Percentiles rank a stretch among this genome's conserved stretches.
phyloP scores from a whole-genome alignment of 1,284 basidiomycete genomes.

The Ceratobasidium sp. region DNA sequence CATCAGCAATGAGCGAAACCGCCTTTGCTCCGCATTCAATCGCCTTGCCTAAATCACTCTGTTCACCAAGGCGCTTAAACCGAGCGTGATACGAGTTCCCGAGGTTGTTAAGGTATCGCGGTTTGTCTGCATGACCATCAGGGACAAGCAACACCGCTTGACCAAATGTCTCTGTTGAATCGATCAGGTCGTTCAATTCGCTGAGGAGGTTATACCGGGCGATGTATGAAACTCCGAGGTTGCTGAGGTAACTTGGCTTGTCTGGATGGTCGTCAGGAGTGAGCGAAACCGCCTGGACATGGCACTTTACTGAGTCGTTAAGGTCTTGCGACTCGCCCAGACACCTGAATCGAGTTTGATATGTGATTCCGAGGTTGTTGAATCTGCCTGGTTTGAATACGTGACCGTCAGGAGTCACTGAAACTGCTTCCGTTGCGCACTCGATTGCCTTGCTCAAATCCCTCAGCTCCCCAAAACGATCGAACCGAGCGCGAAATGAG shows the following conservation, averaged over 20 bases:
- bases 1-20: background rate
- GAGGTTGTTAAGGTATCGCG: background rate
- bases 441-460: background rate
- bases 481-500: background rate
- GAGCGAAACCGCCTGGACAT: background rate
- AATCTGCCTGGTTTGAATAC: background rate
- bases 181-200: background rate
- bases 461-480: background rate
- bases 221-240: background rate
- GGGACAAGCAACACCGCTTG: background rate
- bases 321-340: background rate
- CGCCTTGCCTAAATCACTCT: background rate
- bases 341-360: background rate
- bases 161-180: background rate
- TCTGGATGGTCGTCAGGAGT: background rate
- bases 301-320: background rate
- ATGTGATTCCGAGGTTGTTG: background rate
- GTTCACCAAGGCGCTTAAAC: background rate
- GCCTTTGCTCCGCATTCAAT: background rate
- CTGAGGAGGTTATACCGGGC: background rate
- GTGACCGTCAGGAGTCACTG: background rate
- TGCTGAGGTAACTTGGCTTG: background rate
- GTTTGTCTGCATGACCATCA: background rate
- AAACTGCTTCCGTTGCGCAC: background rate
- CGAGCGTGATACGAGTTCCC: background rate